Conservation (phyloP, 305 asterid species). For the Fraxinus sp. region DNA sequence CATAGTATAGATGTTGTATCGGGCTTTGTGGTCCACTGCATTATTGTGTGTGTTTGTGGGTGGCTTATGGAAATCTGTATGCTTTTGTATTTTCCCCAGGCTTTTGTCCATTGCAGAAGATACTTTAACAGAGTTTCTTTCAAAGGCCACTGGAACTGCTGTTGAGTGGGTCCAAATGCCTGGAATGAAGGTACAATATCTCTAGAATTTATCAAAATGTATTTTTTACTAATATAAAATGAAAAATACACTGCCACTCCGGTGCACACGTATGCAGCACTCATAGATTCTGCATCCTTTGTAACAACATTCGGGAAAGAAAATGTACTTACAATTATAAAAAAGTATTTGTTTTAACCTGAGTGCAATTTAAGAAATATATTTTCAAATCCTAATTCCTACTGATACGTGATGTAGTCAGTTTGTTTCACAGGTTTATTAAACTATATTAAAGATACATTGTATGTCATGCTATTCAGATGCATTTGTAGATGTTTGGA, state of each 20-base stretch:
- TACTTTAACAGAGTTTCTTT: slow-evolving; percentile 76
- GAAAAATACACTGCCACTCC: not conserved
- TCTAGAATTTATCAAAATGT: slow-evolving; percentile 9
- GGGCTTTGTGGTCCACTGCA: slow-evolving; percentile 38
- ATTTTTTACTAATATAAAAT: slow-evolving; percentile 11
- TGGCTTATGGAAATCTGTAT: slow-evolving; percentile 41
- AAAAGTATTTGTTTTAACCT: not conserved
- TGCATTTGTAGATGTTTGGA: not conserved
- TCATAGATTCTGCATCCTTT: slow-evolving; percentile 9
- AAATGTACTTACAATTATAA: not conserved
- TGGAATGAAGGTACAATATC: slow-evolving; percentile 84
- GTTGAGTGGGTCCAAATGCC: slow-evolving; percentile 99
- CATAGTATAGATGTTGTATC: slow-evolving; percentile 3
- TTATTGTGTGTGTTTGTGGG: slow-evolving; percentile 51
- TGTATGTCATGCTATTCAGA: not conserved
- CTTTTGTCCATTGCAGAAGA: slow-evolving; percentile 60
- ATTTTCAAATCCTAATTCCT: not conserved
- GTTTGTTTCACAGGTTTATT: not conserved
- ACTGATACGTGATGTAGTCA: not conserved
- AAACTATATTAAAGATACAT: not conserved
- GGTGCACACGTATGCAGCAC: slow-evolving; percentile 13
- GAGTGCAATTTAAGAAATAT: not conserved
- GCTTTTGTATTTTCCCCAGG: slow-evolving; percentile 36
- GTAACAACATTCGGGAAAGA: not conserved
- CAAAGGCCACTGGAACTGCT: slow-evolving; percentile 97